Evolutionary conservation across 1,139 yeast genomes (phyloP).

Genomic region (Candida albicans): DNA sequence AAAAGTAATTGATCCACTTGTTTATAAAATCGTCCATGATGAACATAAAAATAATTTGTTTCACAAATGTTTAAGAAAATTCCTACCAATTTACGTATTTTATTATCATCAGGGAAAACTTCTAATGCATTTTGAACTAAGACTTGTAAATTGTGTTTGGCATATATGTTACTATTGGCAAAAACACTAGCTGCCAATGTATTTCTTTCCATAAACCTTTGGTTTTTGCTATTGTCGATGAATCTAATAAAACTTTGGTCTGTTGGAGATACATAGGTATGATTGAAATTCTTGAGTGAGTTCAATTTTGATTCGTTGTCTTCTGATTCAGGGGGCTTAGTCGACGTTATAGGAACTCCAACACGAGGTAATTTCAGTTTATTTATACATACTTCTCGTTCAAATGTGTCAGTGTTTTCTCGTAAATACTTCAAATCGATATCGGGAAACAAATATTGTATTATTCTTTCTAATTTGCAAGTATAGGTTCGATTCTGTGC

Average conservation of each 20-base stretch:
- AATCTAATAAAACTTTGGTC: conserved; percentile 21
- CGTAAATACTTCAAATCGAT: conserved; percentile 14
- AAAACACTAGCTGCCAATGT: conserved; percentile 6
- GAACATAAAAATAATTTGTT: conserved; percentile 20
- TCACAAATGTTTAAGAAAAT: conserved; percentile 19
- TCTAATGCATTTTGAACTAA: conserved; percentile 12
- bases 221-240: conserved; percentile 14
- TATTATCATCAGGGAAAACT: conserved; percentile 14
- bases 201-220: conserved; percentile 3
- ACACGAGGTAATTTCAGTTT: conserved; percentile 8
- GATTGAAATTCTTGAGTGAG: conserved; percentile 12
- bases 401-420: conserved; percentile 16
- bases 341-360: conserved; percentile 7
- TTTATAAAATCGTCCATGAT: conserved; percentile 13
- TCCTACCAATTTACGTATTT: conserved; percentile 13
- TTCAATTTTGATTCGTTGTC: conserved; percentile 1
- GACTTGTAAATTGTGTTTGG: conserved; percentile 8
- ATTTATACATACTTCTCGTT: conserved; percentile 13
- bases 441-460: conserved; percentile 16
- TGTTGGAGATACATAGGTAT: conserved; percentile 17
- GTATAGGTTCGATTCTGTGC: conserved; percentile 11
- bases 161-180: conserved; percentile 9
- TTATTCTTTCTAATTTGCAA: conserved; percentile 18
- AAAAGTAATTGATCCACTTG: conserved; percentile 10
- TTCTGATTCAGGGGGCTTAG: neutral